These are phyloP conservation scores for Chlorella variabilis DNA, from an alignment of 163 green algal species.

Conservation along the genomic window DNA sequence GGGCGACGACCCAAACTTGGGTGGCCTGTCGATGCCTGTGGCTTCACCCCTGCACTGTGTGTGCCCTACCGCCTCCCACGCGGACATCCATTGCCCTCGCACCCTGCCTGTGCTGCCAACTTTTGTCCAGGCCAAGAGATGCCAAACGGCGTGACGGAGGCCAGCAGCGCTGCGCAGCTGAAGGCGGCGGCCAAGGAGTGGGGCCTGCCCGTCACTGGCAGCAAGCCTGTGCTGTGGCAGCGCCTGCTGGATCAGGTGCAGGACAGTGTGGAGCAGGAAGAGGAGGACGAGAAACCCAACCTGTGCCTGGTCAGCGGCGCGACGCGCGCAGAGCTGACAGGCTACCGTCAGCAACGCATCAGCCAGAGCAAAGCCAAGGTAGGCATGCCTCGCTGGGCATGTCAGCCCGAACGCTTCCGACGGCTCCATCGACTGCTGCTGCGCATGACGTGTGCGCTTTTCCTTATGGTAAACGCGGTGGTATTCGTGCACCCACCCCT, in stretches of 20 bases:
- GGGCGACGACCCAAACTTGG: background rate
- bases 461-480: too few species aligned
- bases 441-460: too few species aligned
- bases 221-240: background rate
- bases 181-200: background rate
- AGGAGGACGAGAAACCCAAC: background rate
- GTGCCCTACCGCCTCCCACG: background rate
- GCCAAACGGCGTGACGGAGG: background rate
- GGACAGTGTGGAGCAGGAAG: background rate
- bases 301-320: background rate
- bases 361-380: slow-evolving; percentile 3
- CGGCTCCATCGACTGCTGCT: too few species aligned
- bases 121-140: background rate
- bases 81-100: background rate
- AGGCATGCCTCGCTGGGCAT: too few species aligned
- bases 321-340: background rate
- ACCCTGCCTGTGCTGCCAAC: background rate
- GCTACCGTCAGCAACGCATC: background rate
- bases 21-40: background rate
- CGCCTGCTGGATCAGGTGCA: background rate
- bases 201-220: background rate
- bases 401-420: too few species aligned
- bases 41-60: too few species aligned
- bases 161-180: background rate
- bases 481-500: too few species aligned